Conservation (phyloP, 1,284 basidiomycete species). For the Microbotryum scabiosae region DNA sequence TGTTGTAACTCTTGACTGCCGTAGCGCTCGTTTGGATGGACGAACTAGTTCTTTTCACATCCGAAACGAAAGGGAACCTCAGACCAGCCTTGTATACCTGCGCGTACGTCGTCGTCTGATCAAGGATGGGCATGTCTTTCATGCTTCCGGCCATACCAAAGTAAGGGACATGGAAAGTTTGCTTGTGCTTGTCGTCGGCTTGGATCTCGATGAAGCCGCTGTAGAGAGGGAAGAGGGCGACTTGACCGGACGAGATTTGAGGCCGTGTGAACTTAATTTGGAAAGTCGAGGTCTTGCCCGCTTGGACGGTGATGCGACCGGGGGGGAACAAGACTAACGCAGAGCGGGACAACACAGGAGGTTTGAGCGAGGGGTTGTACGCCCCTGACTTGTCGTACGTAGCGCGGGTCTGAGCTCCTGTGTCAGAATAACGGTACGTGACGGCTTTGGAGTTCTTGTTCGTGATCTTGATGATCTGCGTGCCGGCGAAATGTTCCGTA, state of each 20-base stretch:
- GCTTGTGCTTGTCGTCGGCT: neutral
- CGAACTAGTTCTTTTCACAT: too few species aligned
- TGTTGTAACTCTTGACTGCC: neutral
- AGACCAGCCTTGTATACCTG: neutral
- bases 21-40: slow-evolving; percentile 3
- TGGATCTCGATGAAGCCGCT: slow-evolving; percentile 25
- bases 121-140: slow-evolving; percentile 26
- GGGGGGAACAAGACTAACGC: too few species aligned
- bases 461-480: slow-evolving; percentile 42
- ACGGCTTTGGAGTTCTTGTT: slow-evolving; percentile 15
- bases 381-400: neutral
- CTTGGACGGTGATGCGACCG: slow-evolving; percentile 2
- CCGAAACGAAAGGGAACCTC: slow-evolving; percentile 1
- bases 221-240: slow-evolving; percentile 26
- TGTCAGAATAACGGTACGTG: slow-evolving; percentile 5
- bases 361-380: too few species aligned
- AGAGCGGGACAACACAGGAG: neutral
- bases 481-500: slow-evolving; percentile 51
- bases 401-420: slow-evolving; percentile 1
- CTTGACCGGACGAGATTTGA: neutral
- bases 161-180: slow-evolving; percentile 18
- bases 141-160: slow-evolving; percentile 21
- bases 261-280: slow-evolving; percentile 10
- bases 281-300: slow-evolving; percentile 3
- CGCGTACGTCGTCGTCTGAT: neutral